Evolutionary conservation across 139 green algal genomes (phyloP).

Genomic region (Auxenochlorella protothecoides): DNA sequence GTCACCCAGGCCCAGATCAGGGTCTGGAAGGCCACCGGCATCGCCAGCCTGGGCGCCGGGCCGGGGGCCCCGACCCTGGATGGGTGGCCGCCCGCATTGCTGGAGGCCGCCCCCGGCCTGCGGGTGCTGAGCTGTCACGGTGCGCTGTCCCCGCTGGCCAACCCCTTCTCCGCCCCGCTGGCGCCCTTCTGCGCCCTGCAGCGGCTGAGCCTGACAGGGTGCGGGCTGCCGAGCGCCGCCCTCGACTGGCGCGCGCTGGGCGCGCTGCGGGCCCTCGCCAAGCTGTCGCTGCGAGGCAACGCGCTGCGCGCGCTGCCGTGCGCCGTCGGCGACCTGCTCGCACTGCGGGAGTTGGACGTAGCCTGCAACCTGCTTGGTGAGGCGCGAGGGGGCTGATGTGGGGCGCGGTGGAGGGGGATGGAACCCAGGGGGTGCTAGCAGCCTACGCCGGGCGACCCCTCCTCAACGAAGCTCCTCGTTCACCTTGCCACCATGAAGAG

Average conservation of each 20-base stretch:
- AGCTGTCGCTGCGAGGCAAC: conserved; percentile 15
- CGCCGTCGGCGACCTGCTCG: conserved; percentile 11
- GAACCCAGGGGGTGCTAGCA: no score
- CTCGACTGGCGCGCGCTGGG: conserved; percentile 6
- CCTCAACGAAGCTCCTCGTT: conserved; percentile 14
- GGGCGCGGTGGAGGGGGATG: no score
- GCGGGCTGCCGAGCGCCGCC: not conserved
- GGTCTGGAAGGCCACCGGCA: conserved; percentile 20
- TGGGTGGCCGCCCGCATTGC: conserved; percentile 3
- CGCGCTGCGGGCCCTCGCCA: not conserved
- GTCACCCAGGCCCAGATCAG: no score
- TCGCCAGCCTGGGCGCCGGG: conserved; percentile 40
- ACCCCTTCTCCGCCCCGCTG: not conserved
- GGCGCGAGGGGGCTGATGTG: conserved; percentile 5
- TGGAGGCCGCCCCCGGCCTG: not conserved
- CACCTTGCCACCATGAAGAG: conserved; percentile 6
- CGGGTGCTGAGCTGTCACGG: conserved; percentile 29
- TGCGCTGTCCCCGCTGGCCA: conserved; percentile 31
- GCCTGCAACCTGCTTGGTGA: conserved; percentile 26
- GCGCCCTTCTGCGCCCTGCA: conserved; percentile 23
- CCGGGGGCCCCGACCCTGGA: conserved; percentile 22
- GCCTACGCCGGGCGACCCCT: no score
- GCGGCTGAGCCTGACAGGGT: conserved; percentile 21
- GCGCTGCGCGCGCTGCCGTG: conserved; percentile 20
- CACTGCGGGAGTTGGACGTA: conserved; percentile 22